These are phyloP conservation scores for Pleurotus citrinopileatus DNA, from an alignment of 768 basidiomycete genomes.

Conservation along the genomic window DNA sequence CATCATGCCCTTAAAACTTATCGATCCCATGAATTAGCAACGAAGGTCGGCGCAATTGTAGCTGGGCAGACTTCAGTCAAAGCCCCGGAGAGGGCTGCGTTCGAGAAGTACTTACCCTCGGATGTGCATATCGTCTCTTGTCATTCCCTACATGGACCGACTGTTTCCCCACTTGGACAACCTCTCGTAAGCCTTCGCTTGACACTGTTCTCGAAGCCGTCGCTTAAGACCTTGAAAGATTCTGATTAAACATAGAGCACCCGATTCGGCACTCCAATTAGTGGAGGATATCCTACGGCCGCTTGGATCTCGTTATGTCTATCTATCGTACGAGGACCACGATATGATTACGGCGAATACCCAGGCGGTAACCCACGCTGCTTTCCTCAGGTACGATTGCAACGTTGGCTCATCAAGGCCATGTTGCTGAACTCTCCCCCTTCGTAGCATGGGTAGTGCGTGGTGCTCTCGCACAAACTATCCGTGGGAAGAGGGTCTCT, in stretches of 20 bases:
- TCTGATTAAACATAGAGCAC: conserved; percentile 82
- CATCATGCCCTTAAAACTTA: neutral
- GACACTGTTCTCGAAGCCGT: conserved; percentile 1
- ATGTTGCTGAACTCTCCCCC: neutral
- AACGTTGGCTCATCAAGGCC: too few relatives aligned
- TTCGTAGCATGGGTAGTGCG: conserved; percentile 91
- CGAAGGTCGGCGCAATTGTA: conserved; percentile 89
- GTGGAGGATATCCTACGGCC: conserved; percentile 83
- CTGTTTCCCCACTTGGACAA: conserved; percentile 84
- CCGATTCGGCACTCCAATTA: conserved; percentile 64
- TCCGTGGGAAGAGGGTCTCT: conserved; percentile 95
- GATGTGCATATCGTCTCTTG: conserved; percentile 91
- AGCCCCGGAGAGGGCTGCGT: conserved; percentile 87
- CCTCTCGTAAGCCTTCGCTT: conserved; percentile 60
- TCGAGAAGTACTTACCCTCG: conserved; percentile 80
- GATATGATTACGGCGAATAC: conserved; percentile 97
- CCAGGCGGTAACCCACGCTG: conserved; percentile 97
- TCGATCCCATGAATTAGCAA: conserved; percentile 49
- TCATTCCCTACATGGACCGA: conserved; percentile 93
- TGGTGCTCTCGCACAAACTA: conserved; percentile 79
- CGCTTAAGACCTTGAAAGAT: conserved; percentile 47
- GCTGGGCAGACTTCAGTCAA: conserved; percentile 97
- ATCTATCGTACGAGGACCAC: conserved; percentile 95
- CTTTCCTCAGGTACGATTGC: conserved; percentile 81
- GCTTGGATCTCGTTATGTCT: conserved; percentile 82